phyloP scores from a whole-genome alignment of 176 grass and related monocot species.

The Urochloa ruziziensis region DNA sequence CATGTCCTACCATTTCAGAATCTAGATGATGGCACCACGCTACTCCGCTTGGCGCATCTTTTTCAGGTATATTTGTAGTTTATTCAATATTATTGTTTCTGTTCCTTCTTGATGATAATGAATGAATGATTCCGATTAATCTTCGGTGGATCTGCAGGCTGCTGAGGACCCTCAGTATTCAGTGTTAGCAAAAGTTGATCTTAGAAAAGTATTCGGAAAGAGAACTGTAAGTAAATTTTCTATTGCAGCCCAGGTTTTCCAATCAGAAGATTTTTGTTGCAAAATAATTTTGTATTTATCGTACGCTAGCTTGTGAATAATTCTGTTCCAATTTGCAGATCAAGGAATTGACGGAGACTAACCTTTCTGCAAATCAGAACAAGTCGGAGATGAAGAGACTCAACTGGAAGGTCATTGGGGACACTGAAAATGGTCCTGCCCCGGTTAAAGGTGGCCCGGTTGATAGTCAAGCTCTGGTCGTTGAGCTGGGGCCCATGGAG shows the following conservation, averaged over 20 bases:
- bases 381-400: conserved; percentile 79
- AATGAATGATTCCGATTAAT: conserved; percentile 8
- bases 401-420: conserved; percentile 50
- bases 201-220: conserved; percentile 66
- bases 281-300: not conserved
- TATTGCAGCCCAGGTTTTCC: not conserved
- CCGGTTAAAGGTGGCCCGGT: conserved; percentile 56
- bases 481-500: conserved; percentile 88
- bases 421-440: conserved; percentile 7
- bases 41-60: conserved; percentile 81
- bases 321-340: conserved; percentile 45
- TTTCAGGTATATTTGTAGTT: conserved; percentile 56
- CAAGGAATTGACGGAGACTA: conserved; percentile 70
- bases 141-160: conserved; percentile 49
- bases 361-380: conserved; percentile 75
- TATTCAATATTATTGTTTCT: not conserved
- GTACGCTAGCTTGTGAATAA: not conserved
- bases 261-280: not conserved
- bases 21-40: conserved; percentile 73
- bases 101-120: not conserved
- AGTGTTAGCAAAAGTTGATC: conserved; percentile 59
- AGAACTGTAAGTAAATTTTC: conserved; percentile 61
- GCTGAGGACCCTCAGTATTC: conserved; percentile 66
- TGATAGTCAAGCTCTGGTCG: conserved; percentile 45
- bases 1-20: conserved; percentile 47